These are phyloP conservation scores for Populus hybrid DNA, from an alignment of 441 rosid genomes.

Conservation along the genomic window DNA sequence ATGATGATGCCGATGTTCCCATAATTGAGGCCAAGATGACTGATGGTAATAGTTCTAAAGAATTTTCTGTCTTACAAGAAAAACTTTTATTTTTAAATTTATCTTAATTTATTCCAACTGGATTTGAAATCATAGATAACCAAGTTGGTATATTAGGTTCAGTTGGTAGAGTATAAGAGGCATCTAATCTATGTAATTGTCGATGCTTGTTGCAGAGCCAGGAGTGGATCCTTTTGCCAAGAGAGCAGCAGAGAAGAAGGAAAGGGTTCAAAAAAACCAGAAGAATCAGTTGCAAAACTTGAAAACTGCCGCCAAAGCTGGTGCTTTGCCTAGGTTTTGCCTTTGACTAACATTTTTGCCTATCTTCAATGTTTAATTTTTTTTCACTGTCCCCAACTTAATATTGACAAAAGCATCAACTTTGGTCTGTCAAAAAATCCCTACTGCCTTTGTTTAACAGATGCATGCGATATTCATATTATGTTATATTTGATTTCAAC, in stretches of 20 bases:
- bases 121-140: neutral
- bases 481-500: neutral
- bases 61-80: neutral
- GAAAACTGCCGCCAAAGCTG: slow-evolving; percentile 69
- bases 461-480: neutral
- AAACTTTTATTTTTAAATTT: neutral
- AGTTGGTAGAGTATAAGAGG: neutral
- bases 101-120: neutral
- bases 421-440: neutral
- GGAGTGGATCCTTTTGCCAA: slow-evolving; percentile 91
- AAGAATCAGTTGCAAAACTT: slow-evolving; percentile 68
- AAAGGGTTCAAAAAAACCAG: slow-evolving; percentile 77
- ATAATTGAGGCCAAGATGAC: slow-evolving; percentile 84
- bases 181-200: neutral
- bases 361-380: neutral
- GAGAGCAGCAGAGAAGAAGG: slow-evolving; percentile 69
- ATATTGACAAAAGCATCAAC: neutral
- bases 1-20: slow-evolving; percentile 82
- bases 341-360: neutral
- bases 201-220: slow-evolving; percentile 47
- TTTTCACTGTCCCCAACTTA: neutral
- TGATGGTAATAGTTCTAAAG: slow-evolving; percentile 48
- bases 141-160: neutral
- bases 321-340: slow-evolving; percentile 83
- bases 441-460: neutral